These are phyloP conservation scores for Aotearoamyces nothofagi DNA, from an alignment of 2,329 filamentous ascomycete genomes.

Conservation along the genomic window DNA sequence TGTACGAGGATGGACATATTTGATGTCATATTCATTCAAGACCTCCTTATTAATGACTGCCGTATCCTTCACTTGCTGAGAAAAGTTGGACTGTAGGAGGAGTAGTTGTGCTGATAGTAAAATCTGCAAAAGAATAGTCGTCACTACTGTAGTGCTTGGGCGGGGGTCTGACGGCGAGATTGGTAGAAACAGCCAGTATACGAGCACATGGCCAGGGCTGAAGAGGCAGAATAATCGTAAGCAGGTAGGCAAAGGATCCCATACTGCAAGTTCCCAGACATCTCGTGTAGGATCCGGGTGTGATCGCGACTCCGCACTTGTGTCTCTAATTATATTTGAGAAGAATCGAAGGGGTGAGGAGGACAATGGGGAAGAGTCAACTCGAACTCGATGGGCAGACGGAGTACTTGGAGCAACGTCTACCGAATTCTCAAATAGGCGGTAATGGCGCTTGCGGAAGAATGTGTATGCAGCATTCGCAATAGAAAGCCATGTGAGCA, in stretches of 20 bases:
- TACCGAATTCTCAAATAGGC: conserved; percentile 77
- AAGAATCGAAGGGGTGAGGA: conserved; percentile 69
- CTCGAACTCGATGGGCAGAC: conserved; percentile 75
- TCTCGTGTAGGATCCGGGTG: conserved; percentile 72
- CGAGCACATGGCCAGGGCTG: conserved; percentile 80
- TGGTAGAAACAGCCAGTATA: conserved; percentile 82
- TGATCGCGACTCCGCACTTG: conserved; percentile 65
- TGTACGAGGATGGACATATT: conserved; percentile 84
- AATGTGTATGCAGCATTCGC: conserved; percentile 74
- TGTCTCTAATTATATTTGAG: conserved; percentile 47
- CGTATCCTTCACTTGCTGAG: conserved; percentile 74
- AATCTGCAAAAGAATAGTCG: conserved; percentile 59
- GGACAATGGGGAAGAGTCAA: conserved; percentile 66
- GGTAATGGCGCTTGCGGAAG: conserved; percentile 68
- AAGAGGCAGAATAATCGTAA: conserved; percentile 78
- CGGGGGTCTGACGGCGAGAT: conserved; percentile 58
- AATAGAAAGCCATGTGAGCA: conserved; percentile 49
- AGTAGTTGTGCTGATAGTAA: conserved; percentile 67
- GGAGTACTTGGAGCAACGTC: conserved; percentile 64
- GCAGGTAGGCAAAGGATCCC: conserved; percentile 81
- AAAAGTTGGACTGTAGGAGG: conserved; percentile 57
- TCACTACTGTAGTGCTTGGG: conserved; percentile 76
- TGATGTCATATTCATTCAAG: conserved; percentile 87
- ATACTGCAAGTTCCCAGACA: conserved; percentile 88
- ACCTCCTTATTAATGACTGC: conserved; percentile 81